Evolutionary conservation across 2,329 filamentous ascomycete species (phyloP), one percentile per base, ranked within the genome.

Genomic region (Diplodia intermedia): DNA sequence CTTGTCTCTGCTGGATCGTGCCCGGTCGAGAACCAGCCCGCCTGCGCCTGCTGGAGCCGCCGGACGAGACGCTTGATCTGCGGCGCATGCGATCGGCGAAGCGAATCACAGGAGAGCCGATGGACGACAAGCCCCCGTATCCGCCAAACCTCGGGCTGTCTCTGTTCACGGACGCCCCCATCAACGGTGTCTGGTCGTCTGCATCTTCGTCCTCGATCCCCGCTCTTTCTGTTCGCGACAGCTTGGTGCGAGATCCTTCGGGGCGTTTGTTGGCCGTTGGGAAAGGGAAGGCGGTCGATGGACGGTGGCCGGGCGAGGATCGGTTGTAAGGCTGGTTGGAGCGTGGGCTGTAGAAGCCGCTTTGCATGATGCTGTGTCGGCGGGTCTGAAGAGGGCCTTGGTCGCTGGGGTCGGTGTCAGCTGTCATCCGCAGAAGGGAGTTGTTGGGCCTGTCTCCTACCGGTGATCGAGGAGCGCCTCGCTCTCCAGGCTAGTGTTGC

Each of bases 401-500:
- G 50, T 83, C 82, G 33, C 74, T 74, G 43, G 54, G 47, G 52
- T 47, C 40, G 9, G 4, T 31, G 55, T 69, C 26, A 63, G 63
- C 29, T 4, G 9, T 12, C 49, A 38, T 38, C 31, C n/a, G 26
- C 26, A 26, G 26, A 26, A 18, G 20, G 7, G 3, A 23, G 60
- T 7, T 23, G 29, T 26, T 26, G 26, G 26, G 26, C 4, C 23
- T 63, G 60, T 31, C 2, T 63, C 60, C 9, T 81, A 91, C 89
- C 93, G 88, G 79, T 98, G 94, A 79, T 98, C 94, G 20, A 98
- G 82, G 72, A 98, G 82, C 8, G 88, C 90, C 76, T 97, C 90
- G 78, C 93, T 97, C 72, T 97, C 94, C 71, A 98, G 82, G 78
- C 94, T 98, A 0, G 91, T 93, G 73, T 86, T 89, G 81, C 94